Evolutionary conservation across 768 basidiomycete species (phyloP).

Genomic region (Neoboletus brunneissimus): DNA sequence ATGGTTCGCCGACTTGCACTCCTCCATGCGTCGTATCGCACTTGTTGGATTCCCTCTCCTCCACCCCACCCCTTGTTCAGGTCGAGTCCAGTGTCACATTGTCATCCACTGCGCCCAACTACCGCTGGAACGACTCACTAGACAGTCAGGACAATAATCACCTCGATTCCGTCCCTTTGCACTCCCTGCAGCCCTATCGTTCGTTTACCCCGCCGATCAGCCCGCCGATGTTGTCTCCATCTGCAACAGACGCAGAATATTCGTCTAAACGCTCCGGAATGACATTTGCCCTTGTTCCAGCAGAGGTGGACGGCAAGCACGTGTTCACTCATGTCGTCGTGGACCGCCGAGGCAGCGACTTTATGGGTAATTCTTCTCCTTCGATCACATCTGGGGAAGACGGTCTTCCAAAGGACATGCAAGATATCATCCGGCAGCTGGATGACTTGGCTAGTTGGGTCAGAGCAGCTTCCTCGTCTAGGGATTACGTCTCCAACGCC

Average conservation of each 20-base stretch:
- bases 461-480: constrained; percentile 18
- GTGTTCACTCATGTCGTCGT: constrained; percentile 17
- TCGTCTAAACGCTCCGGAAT: constrained; percentile 21
- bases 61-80: not conserved
- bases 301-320: constrained; percentile 11
- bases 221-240: constrained; percentile 10
- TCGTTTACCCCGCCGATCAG: constrained; percentile 17
- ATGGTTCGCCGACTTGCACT: not conserved
- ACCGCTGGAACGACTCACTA: not conserved
- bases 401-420: constrained; percentile 31
- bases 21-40: constrained; percentile 6
- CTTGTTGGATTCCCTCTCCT: constrained; percentile 2
- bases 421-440: constrained; percentile 23
- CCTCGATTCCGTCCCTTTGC: not conserved
- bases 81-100: not conserved
- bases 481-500: not conserved
- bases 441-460: constrained; percentile 31
- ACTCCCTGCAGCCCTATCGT: not conserved
- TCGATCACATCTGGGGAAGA: not conserved
- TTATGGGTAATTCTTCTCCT: not conserved
- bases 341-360: not conserved
- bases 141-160: not conserved
- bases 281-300: constrained; percentile 16
- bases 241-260: not conserved
- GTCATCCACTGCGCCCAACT: not conserved